A percentile compares a stretch with the other conserved stretches of the same genome.
Conservation (phyloP, 768 basidiomycete genomes). For the Asterophora parasitica region DNA sequence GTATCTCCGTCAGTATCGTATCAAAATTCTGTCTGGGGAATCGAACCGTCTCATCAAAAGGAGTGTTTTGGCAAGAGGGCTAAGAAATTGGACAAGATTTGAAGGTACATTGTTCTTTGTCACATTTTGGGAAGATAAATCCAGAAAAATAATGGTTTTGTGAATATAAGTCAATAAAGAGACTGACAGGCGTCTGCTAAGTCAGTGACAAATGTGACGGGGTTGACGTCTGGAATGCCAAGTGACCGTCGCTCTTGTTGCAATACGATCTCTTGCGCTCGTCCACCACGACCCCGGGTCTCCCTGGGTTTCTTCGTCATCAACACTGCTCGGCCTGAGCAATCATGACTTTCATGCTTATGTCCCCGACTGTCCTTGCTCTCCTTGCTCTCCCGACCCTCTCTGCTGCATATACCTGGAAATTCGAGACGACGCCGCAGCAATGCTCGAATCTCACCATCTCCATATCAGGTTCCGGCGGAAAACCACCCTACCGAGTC, state of each 20-base stretch:
- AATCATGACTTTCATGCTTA: constrained; percentile 9
- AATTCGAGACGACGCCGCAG: constrained; percentile 41
- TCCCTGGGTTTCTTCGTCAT: not conserved
- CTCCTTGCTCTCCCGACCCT: constrained; percentile 25
- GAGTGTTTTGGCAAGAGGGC: too few species aligned
- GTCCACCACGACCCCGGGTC: not conserved
- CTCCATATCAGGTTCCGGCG: constrained; percentile 48
- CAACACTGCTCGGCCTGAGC: not conserved
- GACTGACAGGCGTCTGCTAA: not conserved
- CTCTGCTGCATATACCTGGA: constrained; percentile 41
- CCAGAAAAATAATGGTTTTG: too few species aligned
- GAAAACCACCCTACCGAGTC: constrained; percentile 61
- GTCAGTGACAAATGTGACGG: constrained; percentile 14
- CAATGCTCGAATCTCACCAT: constrained; percentile 68
- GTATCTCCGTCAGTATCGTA: too few species aligned
- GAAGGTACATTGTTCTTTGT: too few species aligned
- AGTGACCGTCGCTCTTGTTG: too few species aligned
- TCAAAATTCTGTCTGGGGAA: too few species aligned
- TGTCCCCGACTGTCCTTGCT: constrained; percentile 16
- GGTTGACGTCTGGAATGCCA: too few species aligned
- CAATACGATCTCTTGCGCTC: too few species aligned
- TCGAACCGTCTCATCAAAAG: too few species aligned
- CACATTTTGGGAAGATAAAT: not conserved
- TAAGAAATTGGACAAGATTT: not conserved
- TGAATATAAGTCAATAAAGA: not conserved